Evolutionary conservation across 192 early-diverging fungal genomes (phyloP).

Genomic region (Coemansia sp.): DNA sequence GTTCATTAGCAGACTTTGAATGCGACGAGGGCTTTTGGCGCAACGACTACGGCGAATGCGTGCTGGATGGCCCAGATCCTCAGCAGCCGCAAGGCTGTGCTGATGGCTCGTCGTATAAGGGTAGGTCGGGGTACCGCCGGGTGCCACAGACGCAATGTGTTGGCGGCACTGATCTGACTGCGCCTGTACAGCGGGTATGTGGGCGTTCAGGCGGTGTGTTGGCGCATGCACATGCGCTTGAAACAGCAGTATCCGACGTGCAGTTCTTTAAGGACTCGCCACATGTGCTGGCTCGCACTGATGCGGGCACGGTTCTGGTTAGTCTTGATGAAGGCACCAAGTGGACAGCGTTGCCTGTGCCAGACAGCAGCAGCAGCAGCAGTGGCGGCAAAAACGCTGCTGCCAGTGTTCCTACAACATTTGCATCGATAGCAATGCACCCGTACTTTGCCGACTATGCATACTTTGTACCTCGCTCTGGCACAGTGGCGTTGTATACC

Average conservation of each 20-base stretch:
- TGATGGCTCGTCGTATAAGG: slow-evolving; percentile 61
- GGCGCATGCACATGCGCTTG: slow-evolving; percentile 25
- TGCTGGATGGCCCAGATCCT: slow-evolving; percentile 69
- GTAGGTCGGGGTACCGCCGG: slow-evolving; percentile 80
- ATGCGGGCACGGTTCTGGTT: slow-evolving; percentile 50
- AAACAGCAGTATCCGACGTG: slow-evolving; percentile 56
- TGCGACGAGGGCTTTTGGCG: slow-evolving; percentile 85
- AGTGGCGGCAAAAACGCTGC: slow-evolving; percentile 6
- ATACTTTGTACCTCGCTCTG: slow-evolving; percentile 58
- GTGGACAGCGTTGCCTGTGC: slow-evolving; percentile 53
- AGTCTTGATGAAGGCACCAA: slow-evolving; percentile 65
- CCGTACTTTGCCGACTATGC: slow-evolving; percentile 61
- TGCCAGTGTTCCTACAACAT: slow-evolving; percentile 4
- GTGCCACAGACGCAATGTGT: slow-evolving; percentile 70
- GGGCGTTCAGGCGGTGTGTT: slow-evolving; percentile 53
- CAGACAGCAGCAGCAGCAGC: background rate
- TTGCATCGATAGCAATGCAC: slow-evolving; percentile 61
- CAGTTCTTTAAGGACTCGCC: slow-evolving; percentile 68
- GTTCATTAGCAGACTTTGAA: slow-evolving; percentile 78
- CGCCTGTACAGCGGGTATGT: slow-evolving; percentile 69
- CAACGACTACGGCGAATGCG: slow-evolving; percentile 65
- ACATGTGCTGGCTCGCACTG: slow-evolving; percentile 55
- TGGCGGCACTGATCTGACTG: slow-evolving; percentile 65
- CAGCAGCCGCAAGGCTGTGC: slow-evolving; percentile 70
- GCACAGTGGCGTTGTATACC: slow-evolving; percentile 56